Evolutionary conservation across 768 basidiomycete species (phyloP).

Genomic region (Suillus hirtellus): DNA sequence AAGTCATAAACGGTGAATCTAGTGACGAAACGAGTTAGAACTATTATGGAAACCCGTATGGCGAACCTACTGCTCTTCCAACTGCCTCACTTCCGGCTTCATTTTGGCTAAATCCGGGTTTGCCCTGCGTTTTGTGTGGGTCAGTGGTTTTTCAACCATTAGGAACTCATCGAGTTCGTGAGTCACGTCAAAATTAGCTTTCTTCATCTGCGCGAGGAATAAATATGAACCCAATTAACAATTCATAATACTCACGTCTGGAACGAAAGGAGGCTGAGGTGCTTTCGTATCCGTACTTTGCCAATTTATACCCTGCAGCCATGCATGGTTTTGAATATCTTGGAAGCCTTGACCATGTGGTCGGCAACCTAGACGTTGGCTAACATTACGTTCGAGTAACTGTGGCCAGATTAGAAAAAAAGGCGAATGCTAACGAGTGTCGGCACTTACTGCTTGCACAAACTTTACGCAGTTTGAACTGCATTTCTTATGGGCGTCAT

Average conservation of each 20-base stretch:
- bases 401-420: constrained; percentile 31
- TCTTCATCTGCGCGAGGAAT: constrained; percentile 65
- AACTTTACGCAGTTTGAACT: constrained; percentile 67
- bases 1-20: constrained; percentile 94
- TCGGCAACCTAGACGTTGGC: constrained; percentile 78
- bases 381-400: constrained; percentile 85
- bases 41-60: not conserved
- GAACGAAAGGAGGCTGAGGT: constrained; percentile 80
- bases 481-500: constrained; percentile 58
- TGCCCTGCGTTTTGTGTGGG: constrained; percentile 88
- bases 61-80: constrained; percentile 83
- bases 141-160: constrained; percentile 97
- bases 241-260: constrained; percentile 69
- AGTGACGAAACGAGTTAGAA: constrained; percentile 15
- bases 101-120: constrained; percentile 84
- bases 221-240: constrained; percentile 7
- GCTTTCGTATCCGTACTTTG: constrained; percentile 68
- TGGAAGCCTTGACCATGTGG: constrained; percentile 68
- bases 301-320: constrained; percentile 88
- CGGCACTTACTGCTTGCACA: constrained; percentile 59
- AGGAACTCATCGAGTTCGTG: constrained; percentile 97
- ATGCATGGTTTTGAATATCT: constrained; percentile 79
- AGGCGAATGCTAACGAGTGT: not conserved
- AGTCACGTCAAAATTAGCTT: constrained; percentile 97
- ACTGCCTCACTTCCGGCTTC: constrained; percentile 86